Percentiles rank a stretch among this genome's conserved stretches.
Evolutionary conservation across 306 rosid genomes (phyloP).

Genomic region (Hippophae rhamnoides): DNA sequence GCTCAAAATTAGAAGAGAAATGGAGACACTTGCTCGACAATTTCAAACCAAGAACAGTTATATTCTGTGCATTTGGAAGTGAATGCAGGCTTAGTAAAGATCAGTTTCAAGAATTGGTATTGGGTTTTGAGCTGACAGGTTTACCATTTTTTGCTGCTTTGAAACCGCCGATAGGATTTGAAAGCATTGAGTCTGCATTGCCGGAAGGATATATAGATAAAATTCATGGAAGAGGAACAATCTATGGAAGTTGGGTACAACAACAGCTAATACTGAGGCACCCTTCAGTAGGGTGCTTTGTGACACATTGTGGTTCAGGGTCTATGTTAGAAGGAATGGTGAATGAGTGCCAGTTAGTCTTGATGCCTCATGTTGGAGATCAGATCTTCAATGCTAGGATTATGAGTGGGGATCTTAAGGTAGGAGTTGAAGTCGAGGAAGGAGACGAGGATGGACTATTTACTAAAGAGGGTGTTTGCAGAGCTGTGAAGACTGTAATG

Average conservation of each 20-base stretch:
- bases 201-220: slow-evolving; percentile 50
- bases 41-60: slow-evolving; percentile 33
- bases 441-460: slow-evolving; percentile 51
- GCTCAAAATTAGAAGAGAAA: slow-evolving; percentile 26
- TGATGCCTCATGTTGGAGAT: slow-evolving; percentile 48
- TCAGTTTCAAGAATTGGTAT: slow-evolving; percentile 43
- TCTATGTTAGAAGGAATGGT: slow-evolving; percentile 50
- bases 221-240: slow-evolving; percentile 43
- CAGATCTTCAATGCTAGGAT: slow-evolving; percentile 47
- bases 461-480: slow-evolving; percentile 34
- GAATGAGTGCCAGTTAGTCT: slow-evolving; percentile 43
- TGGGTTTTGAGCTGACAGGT: slow-evolving; percentile 58
- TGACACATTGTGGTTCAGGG: slow-evolving; percentile 72
- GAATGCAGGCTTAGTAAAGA: slow-evolving; percentile 33
- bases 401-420: slow-evolving; percentile 37
- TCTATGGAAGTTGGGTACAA: slow-evolving; percentile 58
- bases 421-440: slow-evolving; percentile 53
- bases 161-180: slow-evolving; percentile 38
- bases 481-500: slow-evolving; percentile 33
- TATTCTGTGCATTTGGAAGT: slow-evolving; percentile 60
- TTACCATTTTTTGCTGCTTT: slow-evolving; percentile 46
- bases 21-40: slow-evolving; percentile 44
- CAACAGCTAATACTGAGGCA: slow-evolving; percentile 51
- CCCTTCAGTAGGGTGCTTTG: slow-evolving; percentile 70
- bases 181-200: slow-evolving; percentile 35